A percentile compares a stretch with the other conserved stretches of the same genome.
Evolutionary conservation across 345 rosid genomes (phyloP).

Genomic region (Syzygium aromaticum): DNA sequence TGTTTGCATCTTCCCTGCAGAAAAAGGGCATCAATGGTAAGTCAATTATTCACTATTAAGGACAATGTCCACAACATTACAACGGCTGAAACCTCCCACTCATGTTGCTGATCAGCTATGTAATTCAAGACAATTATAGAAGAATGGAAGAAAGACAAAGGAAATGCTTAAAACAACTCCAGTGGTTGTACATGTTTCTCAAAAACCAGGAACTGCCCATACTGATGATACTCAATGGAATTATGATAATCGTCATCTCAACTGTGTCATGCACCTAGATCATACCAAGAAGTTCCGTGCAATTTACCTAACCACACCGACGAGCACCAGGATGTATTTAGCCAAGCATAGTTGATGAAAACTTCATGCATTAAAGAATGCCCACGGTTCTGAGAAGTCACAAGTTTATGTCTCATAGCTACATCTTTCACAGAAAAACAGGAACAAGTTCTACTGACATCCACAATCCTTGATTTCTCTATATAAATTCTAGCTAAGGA

Average conservation of each 20-base stretch:
- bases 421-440: background rate
- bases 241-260: background rate
- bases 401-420: background rate
- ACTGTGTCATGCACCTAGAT: background rate
- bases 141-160: background rate
- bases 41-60: background rate
- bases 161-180: background rate
- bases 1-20: constrained; percentile 89
- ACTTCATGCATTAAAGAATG: background rate
- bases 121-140: background rate
- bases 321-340: background rate
- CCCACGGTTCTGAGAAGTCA: background rate
- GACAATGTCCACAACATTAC: background rate
- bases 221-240: background rate
- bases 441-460: background rate
- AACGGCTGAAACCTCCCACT: background rate
- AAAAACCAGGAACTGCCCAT: background rate
- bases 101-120: background rate
- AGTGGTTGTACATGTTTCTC: background rate
- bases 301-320: background rate
- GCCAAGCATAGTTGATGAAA: background rate
- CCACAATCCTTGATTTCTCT: background rate
- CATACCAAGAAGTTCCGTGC: background rate
- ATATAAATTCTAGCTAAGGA: background rate
- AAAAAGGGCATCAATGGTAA: background rate